Evolutionary conservation across 2,329 filamentous ascomycete species (phyloP).

Genomic region (Colletotrichum sp.): DNA sequence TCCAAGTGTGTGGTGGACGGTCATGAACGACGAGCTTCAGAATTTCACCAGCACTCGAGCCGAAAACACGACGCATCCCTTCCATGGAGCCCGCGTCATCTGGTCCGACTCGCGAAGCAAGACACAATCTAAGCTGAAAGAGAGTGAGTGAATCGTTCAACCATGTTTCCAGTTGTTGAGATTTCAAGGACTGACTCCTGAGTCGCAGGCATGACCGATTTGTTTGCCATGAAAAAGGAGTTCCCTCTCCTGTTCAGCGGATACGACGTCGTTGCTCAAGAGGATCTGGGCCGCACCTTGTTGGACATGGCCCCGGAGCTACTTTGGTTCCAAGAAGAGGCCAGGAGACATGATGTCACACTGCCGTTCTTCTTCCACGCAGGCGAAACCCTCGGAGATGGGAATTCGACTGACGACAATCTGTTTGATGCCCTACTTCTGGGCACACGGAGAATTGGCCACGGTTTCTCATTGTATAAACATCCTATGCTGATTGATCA

Average conservation of each 20-base stretch:
- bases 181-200: not conserved
- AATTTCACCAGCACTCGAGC: not conserved
- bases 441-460: conserved; percentile 86
- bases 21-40: not conserved
- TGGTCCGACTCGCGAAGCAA: not conserved
- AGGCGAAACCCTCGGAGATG: conserved; percentile 81
- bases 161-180: not conserved
- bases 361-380: conserved; percentile 97
- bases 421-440: conserved; percentile 89
- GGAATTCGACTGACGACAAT: conserved; percentile 77
- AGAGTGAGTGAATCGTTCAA: not conserved
- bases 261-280: conserved; percentile 85
- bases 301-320: conserved; percentile 41
- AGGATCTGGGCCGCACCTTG: conserved; percentile 76
- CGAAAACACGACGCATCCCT: not conserved
- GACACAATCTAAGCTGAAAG: not conserved
- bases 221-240: not conserved
- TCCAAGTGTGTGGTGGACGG: not conserved
- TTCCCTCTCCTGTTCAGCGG: not conserved
- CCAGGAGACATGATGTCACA: conserved; percentile 75
- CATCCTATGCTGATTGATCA: conserved; percentile 83
- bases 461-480: conserved; percentile 87
- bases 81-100: not conserved
- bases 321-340: conserved; percentile 93
- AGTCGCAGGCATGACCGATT: not conserved